Evolutionary conservation across 2,329 filamentous ascomycete species (phyloP), one percentile per base, ranked within the genome.

Genomic region (Monilinia laxa): DNA sequence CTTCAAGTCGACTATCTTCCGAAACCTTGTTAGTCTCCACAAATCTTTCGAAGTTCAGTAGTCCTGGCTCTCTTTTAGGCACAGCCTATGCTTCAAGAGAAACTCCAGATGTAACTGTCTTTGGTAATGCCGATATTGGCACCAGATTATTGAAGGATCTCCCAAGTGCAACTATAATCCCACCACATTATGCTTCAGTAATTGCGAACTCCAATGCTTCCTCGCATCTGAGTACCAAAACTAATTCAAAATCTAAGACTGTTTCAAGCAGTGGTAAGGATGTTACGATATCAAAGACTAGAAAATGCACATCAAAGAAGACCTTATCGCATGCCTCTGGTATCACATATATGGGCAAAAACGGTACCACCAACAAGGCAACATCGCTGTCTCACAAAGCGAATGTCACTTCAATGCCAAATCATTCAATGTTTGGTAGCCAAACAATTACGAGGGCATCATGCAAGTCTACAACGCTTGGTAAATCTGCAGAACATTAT

Each of bases 361-460:
- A 62, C 14, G 25, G 31, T 9, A 52, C 28, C 10, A 62, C 20
- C 4, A 62, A 16, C 10, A 62, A 38, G 18, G 25, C 28, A 38
- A 62, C 28, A 51, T 52, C 58, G 28, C 52, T 18, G 14, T 38
- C 58, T n/a, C 35, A 51, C 40, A 31, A 51, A 45, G 16, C 18
- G 42, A 31, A 28, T 25, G 40, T 51, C 20, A 40, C 18, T 20
- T 49, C 58, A 38, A 56, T 56, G 53, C 16, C 53, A 62, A 52
- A 4, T 20, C 38, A 51, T 28, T 51, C 58, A 12, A 38, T 52
- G 28, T 62, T 31, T 23, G 23, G 38, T 10, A 28, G 20, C n/a
- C 47, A 60, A 31, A 66, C 64, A 20, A 66, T 66, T 53, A 59
- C 56, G 31, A 25, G n/a, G 28, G 45, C 54, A 16, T 25, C 54